Base-by-base conservation (phyloP, 1,139 yeast genomes). In the Wickerhamomyces sp. region DNA sequence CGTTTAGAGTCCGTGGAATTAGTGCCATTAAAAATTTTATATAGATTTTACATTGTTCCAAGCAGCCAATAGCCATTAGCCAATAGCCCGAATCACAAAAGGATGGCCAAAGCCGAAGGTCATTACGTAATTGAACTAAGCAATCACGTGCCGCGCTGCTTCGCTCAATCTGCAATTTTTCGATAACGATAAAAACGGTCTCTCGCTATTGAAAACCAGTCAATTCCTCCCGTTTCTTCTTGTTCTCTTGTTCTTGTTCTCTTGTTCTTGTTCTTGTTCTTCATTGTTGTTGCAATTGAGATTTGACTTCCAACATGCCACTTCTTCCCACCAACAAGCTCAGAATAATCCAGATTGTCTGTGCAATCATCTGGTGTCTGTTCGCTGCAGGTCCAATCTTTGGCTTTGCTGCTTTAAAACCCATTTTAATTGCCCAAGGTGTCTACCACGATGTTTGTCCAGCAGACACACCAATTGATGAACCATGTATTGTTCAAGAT, bases 351-450 rank as follows among this genome's bases (percentile, higher is more conserved):
- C 51, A 48, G 32, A 39, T 42, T n/a, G 26, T 36, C 5, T 86
- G 95, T 64, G 91, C 97, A 34, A 79, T 88, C 33, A 53, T 73
- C 1, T 90, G 96, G 96, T 90, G 97, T 66, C 68, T 90, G 27
- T 69, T 89, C 36, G 91, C 96, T 2, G 96, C 96, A 0, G 98
- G 97, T 2, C 90, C 95, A 1, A 84, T 90, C 10, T 91, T 91
- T 71, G 95, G 97, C 1, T 91, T 90, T 68, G 96, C 97, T 18
- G 97, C 97, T 4, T 69, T 91, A 45, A 91, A 91, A 60, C 95
- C 95, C 6, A 78, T 90, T 5, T 69, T 91, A 41, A 78, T 88
- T 27, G 64, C 72, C 10, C 91, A 90, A 61, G 89, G 90, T 2
- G 81, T 90, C n/a, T 91, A 91, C 59, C 64, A 72, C 31, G 76